These are phyloP conservation scores for Lasiosphaeris hirsuta DNA, from an alignment of 495 filamentous ascomycete species.

Conservation along the genomic window DNA sequence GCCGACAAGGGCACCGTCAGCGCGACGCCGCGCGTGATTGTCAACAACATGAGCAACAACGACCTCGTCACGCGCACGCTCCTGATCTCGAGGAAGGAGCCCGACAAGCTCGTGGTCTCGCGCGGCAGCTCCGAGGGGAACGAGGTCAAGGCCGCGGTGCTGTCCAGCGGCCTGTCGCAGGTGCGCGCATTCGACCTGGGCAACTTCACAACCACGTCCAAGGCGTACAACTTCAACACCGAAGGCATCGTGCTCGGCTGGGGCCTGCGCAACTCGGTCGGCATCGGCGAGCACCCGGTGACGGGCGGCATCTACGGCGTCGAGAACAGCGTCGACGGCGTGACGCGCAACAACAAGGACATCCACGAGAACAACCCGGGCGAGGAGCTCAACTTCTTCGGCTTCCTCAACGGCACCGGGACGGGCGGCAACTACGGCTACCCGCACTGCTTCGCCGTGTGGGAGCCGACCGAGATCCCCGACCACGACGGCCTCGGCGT, in stretches of 20 bases:
- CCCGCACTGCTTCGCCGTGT: constrained; percentile 60
- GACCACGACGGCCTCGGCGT: constrained; percentile 40
- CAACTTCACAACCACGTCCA: constrained; percentile 39
- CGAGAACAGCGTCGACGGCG: constrained; percentile 62
- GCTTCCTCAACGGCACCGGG: constrained; percentile 51
- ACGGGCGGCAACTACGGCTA: constrained; percentile 54
- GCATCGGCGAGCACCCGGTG: constrained; percentile 53
- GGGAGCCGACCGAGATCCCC: constrained; percentile 54
- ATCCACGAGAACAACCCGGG: constrained; percentile 65
- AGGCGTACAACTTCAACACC: constrained; percentile 31
- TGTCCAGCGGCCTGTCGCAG: constrained; percentile 54
- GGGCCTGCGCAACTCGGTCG: constrained; percentile 70
- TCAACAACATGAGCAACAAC: constrained; percentile 55
- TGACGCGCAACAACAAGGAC: constrained; percentile 50
- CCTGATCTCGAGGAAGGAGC: constrained; percentile 42
- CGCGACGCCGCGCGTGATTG: constrained; percentile 39
- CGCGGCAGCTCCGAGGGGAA: constrained; percentile 56
- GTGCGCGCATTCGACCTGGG: constrained; percentile 58
- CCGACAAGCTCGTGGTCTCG: constrained; percentile 50
- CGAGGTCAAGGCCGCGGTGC: constrained; percentile 38
- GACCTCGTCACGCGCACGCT: constrained; percentile 62
- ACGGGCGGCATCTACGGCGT: constrained; percentile 60
- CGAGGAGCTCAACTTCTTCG: constrained; percentile 68
- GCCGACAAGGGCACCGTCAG: constrained; percentile 37
- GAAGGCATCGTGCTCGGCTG: constrained; percentile 62